phyloP scores from a whole-genome alignment of 768 basidiomycete species.

The Coprinopsis marcescibilis region DNA sequence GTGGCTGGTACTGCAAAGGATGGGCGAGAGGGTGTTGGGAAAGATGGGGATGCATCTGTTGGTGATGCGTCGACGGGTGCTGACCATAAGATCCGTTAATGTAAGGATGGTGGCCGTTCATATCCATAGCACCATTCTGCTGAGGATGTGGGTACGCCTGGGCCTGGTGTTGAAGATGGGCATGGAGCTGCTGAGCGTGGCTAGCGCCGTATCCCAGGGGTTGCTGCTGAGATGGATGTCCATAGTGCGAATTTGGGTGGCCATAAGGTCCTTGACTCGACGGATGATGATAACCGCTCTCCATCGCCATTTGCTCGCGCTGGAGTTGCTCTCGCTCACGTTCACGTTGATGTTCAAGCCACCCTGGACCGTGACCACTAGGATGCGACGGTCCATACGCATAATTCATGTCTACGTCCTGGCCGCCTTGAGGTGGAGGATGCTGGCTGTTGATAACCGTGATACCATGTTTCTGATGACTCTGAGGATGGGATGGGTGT shows the following conservation, averaged over 20 bases:
- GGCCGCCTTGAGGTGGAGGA: conserved; percentile 8
- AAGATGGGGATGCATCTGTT: not conserved
- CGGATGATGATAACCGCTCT: conserved; percentile 6
- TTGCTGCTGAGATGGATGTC: not conserved
- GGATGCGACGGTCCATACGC: conserved; percentile 9
- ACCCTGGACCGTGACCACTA: conserved; percentile 6
- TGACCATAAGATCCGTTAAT: not conserved
- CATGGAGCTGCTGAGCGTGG: conserved; percentile 5
- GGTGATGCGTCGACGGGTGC: not conserved
- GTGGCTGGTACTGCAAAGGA: conserved; percentile 7
- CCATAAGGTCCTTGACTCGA: not conserved
- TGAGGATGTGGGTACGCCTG: conserved; percentile 10
- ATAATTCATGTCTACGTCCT: conserved; percentile 14
- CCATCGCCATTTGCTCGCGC: conserved; percentile 4
- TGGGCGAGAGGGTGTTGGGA: conserved; percentile 6
- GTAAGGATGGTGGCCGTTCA: not conserved
- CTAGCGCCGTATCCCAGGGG: not conserved
- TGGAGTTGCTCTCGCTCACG: conserved; percentile 9
- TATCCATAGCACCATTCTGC: not conserved
- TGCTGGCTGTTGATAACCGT: conserved; percentile 2
- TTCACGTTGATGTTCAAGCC: conserved; percentile 12
- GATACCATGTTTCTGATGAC: conserved; percentile 7
- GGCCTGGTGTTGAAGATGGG: not conserved
- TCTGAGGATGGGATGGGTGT: conserved; percentile 9
- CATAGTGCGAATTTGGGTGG: not conserved